Conservation (phyloP, 1,284 basidiomycete species). For the Puccinia novopanici region DNA sequence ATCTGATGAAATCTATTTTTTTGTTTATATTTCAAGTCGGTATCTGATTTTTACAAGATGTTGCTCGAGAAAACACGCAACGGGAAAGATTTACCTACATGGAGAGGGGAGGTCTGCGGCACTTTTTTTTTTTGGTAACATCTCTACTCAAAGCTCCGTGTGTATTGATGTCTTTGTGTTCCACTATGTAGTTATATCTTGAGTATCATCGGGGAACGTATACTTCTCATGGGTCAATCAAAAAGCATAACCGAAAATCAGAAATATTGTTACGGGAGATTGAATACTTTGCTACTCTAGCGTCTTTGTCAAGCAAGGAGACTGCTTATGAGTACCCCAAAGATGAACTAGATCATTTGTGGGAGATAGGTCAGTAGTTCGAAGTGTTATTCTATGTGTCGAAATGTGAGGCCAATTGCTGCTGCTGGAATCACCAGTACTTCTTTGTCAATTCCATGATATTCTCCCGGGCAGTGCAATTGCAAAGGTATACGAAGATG, state of each 20-base stretch:
- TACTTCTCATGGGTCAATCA: conserved; percentile 74
- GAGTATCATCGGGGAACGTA: conserved; percentile 69
- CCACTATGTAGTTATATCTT: conserved; percentile 81
- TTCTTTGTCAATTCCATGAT: conserved; percentile 60
- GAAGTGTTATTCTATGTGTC: neutral
- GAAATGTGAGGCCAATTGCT: conserved; percentile 20
- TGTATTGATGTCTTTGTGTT: conserved; percentile 60
- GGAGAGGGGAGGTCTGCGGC: conserved; percentile 64
- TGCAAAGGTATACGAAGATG: conserved; percentile 92
- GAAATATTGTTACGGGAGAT: conserved; percentile 87
- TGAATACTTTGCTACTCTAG: conserved; percentile 82
- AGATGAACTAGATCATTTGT: conserved; percentile 75
- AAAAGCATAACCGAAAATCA: conserved; percentile 90
- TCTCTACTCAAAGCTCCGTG: neutral
- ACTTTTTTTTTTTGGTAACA: neutral
- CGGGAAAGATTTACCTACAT: conserved; percentile 79
- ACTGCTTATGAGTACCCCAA: conserved; percentile 76
- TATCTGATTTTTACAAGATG: conserved; percentile 80
- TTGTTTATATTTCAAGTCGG: conserved; percentile 37
- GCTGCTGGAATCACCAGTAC: conserved; percentile 34
- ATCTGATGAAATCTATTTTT: neutral
- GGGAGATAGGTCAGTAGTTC: conserved; percentile 70
- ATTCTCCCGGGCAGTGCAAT: conserved; percentile 85
- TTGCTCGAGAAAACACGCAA: conserved; percentile 70
- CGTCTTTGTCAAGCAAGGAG: conserved; percentile 67